A percentile compares a stretch with the other conserved stretches of the same genome.
These are phyloP conservation scores for Citrullus amarus DNA, from an alignment of 306 rosid genomes.

Conservation along the genomic window DNA sequence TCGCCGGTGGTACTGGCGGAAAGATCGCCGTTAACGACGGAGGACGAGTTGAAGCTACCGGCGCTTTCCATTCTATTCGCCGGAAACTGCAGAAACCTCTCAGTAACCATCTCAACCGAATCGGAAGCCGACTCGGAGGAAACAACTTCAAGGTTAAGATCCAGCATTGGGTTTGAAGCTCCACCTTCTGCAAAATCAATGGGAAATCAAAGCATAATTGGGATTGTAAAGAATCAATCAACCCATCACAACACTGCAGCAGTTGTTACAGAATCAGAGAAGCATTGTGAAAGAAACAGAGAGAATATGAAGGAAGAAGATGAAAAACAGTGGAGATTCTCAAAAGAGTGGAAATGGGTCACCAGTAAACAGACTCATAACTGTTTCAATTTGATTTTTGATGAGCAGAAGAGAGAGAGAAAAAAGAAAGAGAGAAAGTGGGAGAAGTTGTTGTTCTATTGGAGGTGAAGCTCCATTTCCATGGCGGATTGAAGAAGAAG, in stretches of 20 bases:
- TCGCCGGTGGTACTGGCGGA: constrained; percentile 30
- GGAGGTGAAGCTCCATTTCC: not conserved
- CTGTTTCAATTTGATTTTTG: not conserved
- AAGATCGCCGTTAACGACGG: constrained; percentile 32
- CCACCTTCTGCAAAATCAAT: not conserved
- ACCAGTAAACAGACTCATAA: not conserved
- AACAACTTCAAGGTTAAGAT: constrained; percentile 61
- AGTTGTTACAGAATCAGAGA: not conserved
- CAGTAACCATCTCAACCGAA: constrained; percentile 12
- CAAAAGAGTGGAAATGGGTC: not conserved
- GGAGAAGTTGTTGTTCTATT: not conserved
- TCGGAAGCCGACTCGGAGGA: constrained; percentile 18
- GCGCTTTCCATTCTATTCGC: constrained; percentile 48
- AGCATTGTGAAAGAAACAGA: not conserved
- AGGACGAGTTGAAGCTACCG: constrained; percentile 52
- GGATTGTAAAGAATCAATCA: not conserved
- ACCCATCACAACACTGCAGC: not conserved
- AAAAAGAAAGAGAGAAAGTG: not conserved
- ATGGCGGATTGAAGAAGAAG: not conserved
- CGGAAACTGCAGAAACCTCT: constrained; percentile 18
- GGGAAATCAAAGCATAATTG: not conserved
- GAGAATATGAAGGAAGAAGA: not conserved
- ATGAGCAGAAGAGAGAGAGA: not conserved
- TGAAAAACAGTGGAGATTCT: not conserved
- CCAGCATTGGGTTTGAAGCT: constrained; percentile 39